Evolutionary conservation across 306 rosid species (phyloP), one percentile per base, ranked within the genome.

Genomic region (Pterocarpus santalinus): DNA sequence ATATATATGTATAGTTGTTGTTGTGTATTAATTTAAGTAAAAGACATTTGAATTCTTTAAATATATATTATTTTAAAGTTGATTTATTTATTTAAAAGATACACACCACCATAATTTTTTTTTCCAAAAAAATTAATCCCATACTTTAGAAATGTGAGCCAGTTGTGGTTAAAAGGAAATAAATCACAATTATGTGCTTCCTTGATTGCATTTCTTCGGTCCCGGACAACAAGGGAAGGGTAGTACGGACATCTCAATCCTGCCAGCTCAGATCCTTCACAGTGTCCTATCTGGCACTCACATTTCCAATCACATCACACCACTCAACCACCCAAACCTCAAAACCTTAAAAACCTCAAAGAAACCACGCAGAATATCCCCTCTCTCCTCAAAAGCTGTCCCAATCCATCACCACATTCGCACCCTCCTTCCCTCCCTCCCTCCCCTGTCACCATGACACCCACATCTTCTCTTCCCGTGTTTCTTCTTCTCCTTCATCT

Each of bases 401-500:
- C 11, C 2, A 4, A 22, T 22, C 12, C 7, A 38, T 39, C 65
- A 73, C 49, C 47, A 2, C 2, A 6, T 8, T 8, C 49, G 7
- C 12, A 5, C 49, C 49, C 3, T 44, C 49, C 3, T 38, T 38
- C 41, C 41, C 41, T 72, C 2, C 0, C n/a, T 16, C 10, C 51
- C 5, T 5, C 12, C 36, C 39, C 7, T 0, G 1, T 7, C 62
- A 64, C 57, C 57, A 62, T 73, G 49, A 82, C 86, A 76, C 80
- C 71, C 38, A 17, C 43, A 71, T 82, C 60, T 60, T 16, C 41
- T 56, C 13, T 56, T 12, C 69, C 85, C 17, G 53, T 62, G 30
- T 49, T 63, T 33, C 68, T 80, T 35, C 61, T 85, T 11, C 62
- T 87, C 17, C 49, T 76, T 5, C 5, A 73, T 5, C 68, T 81